These are phyloP conservation scores for Mortierella sp. DNA, from an alignment of 371 early-diverging fungal genomes.

Conservation along the genomic window DNA sequence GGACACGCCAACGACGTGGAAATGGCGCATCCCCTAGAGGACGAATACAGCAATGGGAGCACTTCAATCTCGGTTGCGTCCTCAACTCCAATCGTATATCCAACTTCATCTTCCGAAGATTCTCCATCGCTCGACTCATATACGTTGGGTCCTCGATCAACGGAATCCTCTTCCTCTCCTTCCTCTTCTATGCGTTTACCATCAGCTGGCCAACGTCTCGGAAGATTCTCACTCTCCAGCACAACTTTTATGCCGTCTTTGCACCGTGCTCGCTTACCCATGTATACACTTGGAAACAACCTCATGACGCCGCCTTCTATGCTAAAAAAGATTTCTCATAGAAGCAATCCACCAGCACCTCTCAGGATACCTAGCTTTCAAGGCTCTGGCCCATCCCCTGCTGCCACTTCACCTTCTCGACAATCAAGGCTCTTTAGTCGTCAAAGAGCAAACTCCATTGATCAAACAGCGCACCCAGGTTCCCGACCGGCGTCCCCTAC, in stretches of 20 bases:
- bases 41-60: slow-evolving; percentile 7
- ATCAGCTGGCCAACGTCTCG: slow-evolving; percentile 19
- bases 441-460: slow-evolving; percentile 25
- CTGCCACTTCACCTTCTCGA: slow-evolving; percentile 14
- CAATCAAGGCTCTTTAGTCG: slow-evolving; percentile 39
- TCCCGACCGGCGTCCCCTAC: slow-evolving; percentile 24
- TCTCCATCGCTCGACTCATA: slow-evolving; percentile 14
- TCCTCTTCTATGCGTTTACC: slow-evolving; percentile 17
- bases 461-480: slow-evolving; percentile 3
- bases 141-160: slow-evolving; percentile 7
- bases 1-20: slow-evolving; percentile 13
- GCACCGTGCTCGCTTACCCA: slow-evolving; percentile 41
- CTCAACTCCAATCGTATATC: slow-evolving; percentile 3
- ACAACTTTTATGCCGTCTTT: slow-evolving; percentile 41
- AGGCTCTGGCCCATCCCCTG: slow-evolving; percentile 4
- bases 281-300: slow-evolving; percentile 36
- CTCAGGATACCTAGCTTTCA: slow-evolving; percentile 32
- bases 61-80: slow-evolving; percentile 21
- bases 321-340: slow-evolving; percentile 37
- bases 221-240: slow-evolving; percentile 42
- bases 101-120: neutral
- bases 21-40: slow-evolving; percentile 6
- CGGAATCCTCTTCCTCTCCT: slow-evolving; percentile 14
- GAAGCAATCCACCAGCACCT: slow-evolving; percentile 26
- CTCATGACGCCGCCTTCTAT: slow-evolving; percentile 52